Percentiles rank a stretch among this genome's conserved stretches.
Conservation (phyloP, 1,284 basidiomycete species). For the Rugosomyces carneus region DNA sequence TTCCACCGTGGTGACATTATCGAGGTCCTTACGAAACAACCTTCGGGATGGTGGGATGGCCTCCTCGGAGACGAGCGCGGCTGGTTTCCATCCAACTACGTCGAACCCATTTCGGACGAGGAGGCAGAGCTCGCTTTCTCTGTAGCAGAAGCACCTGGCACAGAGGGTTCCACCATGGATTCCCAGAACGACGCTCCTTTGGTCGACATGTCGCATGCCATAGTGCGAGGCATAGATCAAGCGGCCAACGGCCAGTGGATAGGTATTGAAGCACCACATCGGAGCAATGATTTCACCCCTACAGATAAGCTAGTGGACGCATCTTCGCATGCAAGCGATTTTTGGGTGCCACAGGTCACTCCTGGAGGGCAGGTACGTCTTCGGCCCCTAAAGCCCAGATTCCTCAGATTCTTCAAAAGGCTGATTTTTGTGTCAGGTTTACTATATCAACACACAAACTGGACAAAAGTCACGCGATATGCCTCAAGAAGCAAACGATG, state of each 20-base stretch:
- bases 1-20: slow-evolving; percentile 88
- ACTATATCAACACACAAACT: slow-evolving; percentile 89
- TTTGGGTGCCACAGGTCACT: slow-evolving; percentile 75
- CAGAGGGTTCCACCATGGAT: slow-evolving; percentile 22
- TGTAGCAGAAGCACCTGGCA: slow-evolving; percentile 37
- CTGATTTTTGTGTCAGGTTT: slow-evolving; percentile 53
- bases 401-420: not conserved
- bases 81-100: slow-evolving; percentile 98
- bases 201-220: slow-evolving; percentile 45
- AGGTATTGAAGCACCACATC: slow-evolving; percentile 32
- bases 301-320: slow-evolving; percentile 22
- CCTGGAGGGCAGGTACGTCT: slow-evolving; percentile 63
- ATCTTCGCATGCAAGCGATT: slow-evolving; percentile 54
- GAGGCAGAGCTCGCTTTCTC: slow-evolving; percentile 67
- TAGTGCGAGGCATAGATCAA: slow-evolving; percentile 36
- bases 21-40: slow-evolving; percentile 87
- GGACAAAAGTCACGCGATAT: slow-evolving; percentile 83
- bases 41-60: slow-evolving; percentile 99
- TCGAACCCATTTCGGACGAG: slow-evolving; percentile 71
- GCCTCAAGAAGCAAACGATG: slow-evolving; percentile 66
- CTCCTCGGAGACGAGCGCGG: slow-evolving; percentile 84
- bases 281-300: slow-evolving; percentile 22
- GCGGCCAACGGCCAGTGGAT: slow-evolving; percentile 43
- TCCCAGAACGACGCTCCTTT: slow-evolving; percentile 27
- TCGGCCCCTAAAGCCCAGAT: slow-evolving; percentile 4